phyloP scores from a whole-genome alignment of 1,284 basidiomycete genomes.

The Rhodotorula sp. region DNA sequence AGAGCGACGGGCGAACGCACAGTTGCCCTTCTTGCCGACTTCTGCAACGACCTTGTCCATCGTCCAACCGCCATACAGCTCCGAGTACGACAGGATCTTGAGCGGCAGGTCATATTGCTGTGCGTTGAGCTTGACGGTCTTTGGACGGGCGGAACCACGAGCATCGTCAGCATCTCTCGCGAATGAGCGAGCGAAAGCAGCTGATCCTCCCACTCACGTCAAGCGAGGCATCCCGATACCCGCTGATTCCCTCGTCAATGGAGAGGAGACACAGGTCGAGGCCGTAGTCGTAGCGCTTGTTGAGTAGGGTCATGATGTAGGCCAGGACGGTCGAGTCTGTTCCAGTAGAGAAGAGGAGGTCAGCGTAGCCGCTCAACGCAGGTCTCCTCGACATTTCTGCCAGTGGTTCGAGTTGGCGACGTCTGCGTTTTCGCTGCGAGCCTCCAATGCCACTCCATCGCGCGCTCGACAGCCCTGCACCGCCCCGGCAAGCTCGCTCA shows the following conservation, averaged over 20 bases:
- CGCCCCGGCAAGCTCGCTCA: not conserved
- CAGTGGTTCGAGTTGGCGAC: too few species aligned
- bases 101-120: conserved; percentile 92
- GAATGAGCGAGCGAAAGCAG: not conserved
- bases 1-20: conserved; percentile 49
- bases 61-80: conserved; percentile 93
- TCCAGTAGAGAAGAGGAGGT: not conserved
- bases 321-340: conserved; percentile 96
- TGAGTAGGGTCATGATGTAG: conserved; percentile 92
- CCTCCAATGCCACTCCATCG: not conserved
- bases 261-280: conserved; percentile 89
- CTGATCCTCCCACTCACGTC: conserved; percentile 60
- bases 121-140: conserved; percentile 98
- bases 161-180: not conserved
- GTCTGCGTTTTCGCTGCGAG: too few species aligned
- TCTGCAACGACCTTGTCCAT: conserved; percentile 96
- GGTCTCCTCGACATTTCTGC: not conserved
- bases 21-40: conserved; percentile 97
- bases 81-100: conserved; percentile 92
- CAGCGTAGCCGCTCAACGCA: not conserved
- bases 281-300: conserved; percentile 90
- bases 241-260: conserved; percentile 98
- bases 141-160: not conserved
- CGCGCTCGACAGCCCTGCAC: not conserved
- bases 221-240: conserved; percentile 94